A percentile compares a stretch with the other conserved stretches of the same genome.
These are phyloP conservation scores for Boletellus ananiceps DNA, from an alignment of 768 basidiomycete species.

Conservation along the genomic window DNA sequence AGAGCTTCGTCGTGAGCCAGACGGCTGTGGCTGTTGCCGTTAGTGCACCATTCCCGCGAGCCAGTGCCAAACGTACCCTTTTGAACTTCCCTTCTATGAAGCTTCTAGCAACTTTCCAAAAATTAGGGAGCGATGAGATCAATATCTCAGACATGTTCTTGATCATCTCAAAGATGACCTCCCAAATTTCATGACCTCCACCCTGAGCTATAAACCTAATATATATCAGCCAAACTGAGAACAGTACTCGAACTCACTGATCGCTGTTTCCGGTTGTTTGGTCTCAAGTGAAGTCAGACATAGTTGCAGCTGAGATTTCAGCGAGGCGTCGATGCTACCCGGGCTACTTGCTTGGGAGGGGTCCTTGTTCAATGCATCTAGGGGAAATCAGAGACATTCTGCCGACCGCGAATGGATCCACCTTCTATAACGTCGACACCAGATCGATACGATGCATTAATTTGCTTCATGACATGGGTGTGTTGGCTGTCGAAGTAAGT, in stretches of 20 bases:
- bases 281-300: constrained; percentile 58
- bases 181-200: constrained; percentile 77
- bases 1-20: constrained; percentile 68
- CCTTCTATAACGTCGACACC: constrained; percentile 50
- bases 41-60: neutral
- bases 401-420: constrained; percentile 18
- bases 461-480: constrained; percentile 72
- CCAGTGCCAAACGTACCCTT: constrained; percentile 49
- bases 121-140: constrained; percentile 80
- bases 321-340: constrained; percentile 37
- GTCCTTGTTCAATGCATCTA: constrained; percentile 47
- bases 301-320: constrained; percentile 55
- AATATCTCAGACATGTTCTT: constrained; percentile 86
- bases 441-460: constrained; percentile 58
- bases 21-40: constrained; percentile 20
- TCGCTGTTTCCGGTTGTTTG: constrained; percentile 56
- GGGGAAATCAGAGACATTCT: constrained; percentile 1
- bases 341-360: constrained; percentile 32
- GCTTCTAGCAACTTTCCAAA: constrained; percentile 88
- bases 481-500: constrained; percentile 94
- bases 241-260: constrained; percentile 41
- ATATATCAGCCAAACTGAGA: neutral
- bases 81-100: constrained; percentile 93
- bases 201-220: constrained; percentile 50
- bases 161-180: constrained; percentile 69